Conservation (phyloP, 257 asterid genomes). For the Nicotiana paniculata region DNA sequence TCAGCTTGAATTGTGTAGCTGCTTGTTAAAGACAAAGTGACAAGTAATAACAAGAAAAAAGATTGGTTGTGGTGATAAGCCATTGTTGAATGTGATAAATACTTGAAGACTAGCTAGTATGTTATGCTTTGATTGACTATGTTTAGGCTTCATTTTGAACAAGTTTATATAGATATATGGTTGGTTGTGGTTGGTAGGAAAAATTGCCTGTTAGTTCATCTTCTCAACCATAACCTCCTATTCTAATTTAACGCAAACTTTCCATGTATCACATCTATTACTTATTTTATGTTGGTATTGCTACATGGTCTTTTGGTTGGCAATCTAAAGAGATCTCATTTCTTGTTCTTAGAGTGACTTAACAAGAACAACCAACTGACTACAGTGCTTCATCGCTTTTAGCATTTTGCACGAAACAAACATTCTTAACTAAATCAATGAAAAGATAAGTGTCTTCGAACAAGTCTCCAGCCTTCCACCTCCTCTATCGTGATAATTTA, state of each 20-base stretch:
- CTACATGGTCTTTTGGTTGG: background rate
- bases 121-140: background rate
- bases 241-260: background rate
- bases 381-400: too few relatives aligned
- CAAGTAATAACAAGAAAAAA: conserved; percentile 4
- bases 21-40: background rate
- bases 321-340: background rate
- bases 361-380: too few relatives aligned
- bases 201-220: background rate
- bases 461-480: too few relatives aligned
- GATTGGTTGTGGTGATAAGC: background rate
- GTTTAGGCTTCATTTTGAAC: background rate
- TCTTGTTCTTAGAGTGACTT: too few relatives aligned
- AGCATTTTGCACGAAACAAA: too few relatives aligned
- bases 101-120: background rate
- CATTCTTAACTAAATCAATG: too few relatives aligned
- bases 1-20: background rate
- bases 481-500: too few relatives aligned
- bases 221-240: background rate
- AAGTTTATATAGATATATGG: background rate
- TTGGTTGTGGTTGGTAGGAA: background rate
- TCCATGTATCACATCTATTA: background rate
- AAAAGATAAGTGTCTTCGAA: too few relatives aligned
- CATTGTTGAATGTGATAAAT: background rate
- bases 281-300: background rate